Evolutionary conservation across 768 basidiomycete species (phyloP), one percentile per base, ranked within the genome.

Genomic region (Nevesoporus exiguus): DNA sequence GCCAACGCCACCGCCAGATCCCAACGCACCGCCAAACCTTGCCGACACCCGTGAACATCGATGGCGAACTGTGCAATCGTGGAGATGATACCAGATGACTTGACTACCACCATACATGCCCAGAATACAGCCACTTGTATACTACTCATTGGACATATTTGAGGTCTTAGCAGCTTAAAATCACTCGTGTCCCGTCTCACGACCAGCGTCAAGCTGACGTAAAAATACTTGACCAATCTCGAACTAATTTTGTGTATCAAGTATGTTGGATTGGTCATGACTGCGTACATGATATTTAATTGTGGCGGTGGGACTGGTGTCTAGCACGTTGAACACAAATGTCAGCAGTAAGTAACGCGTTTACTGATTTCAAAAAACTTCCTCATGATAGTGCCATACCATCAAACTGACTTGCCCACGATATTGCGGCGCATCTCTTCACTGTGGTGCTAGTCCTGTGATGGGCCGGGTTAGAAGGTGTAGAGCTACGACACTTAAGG

Each of bases 311-410:
- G 13, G 24, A n/a, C 22, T 7, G 5, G 11, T 15, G 14, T 43
- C 42, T n/a, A 15, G 25, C 42, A 22, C 33, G 30, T 24, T 47
- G 34, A 21, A 56, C 29, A 52, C 30, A n/a, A 25, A 52, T 6
- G 27, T 39, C 49, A 34, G 11, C 17, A 27, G 31, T 34, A 30
- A 13, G 21, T 31, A 22, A 49, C 27, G 11, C 24, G 27, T 46
- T 33, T 27, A 14, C 4, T 15, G 29, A 33, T 42, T 49, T 76
- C 68, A 86, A 69, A 88, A n/a, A 85, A 29, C 77, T 81, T 30
- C 83, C 84, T 6, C 81, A 80, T 56, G 75, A 69, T 41, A 88
- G 76, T 42, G 82, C 75, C 14, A 82, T 80, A 62, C 83, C 81
- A 59, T 78, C 72, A 64, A 86, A 39, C 81, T 83, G 41, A 64